phyloP scores from a whole-genome alignment of 2,329 filamentous ascomycete species.

The Arthrobotrys megalospora region DNA sequence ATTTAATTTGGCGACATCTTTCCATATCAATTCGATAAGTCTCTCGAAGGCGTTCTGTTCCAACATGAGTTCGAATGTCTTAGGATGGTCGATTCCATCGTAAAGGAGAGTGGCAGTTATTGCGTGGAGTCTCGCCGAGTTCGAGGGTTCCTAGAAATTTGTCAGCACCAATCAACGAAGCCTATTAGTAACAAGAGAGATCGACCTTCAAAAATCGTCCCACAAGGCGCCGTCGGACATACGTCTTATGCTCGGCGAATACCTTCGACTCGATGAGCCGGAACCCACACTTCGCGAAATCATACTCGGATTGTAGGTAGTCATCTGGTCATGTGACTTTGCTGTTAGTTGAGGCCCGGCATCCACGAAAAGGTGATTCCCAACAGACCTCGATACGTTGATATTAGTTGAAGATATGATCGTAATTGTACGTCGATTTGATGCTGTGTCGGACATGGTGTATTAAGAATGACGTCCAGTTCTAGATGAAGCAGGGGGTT shows the following conservation, averaged over 20 bases:
- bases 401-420: slow-evolving; percentile 84
- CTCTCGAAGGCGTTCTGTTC: slow-evolving; percentile 85
- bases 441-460: slow-evolving; percentile 74
- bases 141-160: slow-evolving; percentile 59
- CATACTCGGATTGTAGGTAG: slow-evolving; percentile 82
- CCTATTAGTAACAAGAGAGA: neutral
- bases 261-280: slow-evolving; percentile 82
- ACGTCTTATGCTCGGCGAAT: slow-evolving; percentile 82
- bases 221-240: slow-evolving; percentile 92
- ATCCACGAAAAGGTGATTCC: slow-evolving; percentile 37
- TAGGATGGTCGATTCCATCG: slow-evolving; percentile 84
- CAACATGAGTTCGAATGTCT: slow-evolving; percentile 88
- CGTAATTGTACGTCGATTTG: slow-evolving; percentile 88
- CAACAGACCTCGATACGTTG: slow-evolving; percentile 76
- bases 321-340: slow-evolving; percentile 71
- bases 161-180: slow-evolving; percentile 15
- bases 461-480: slow-evolving; percentile 77
- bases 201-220: slow-evolving; percentile 87
- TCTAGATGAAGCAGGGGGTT: slow-evolving; percentile 69
- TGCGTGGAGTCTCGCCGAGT: slow-evolving; percentile 82
- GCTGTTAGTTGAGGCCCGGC: slow-evolving; percentile 31
- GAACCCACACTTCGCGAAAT: slow-evolving; percentile 84
- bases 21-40: slow-evolving; percentile 81
- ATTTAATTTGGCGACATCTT: slow-evolving; percentile 76
- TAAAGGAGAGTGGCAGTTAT: slow-evolving; percentile 87